phyloP scores from a whole-genome alignment of 768 basidiomycete genomes.

The Pholiota conissans region DNA sequence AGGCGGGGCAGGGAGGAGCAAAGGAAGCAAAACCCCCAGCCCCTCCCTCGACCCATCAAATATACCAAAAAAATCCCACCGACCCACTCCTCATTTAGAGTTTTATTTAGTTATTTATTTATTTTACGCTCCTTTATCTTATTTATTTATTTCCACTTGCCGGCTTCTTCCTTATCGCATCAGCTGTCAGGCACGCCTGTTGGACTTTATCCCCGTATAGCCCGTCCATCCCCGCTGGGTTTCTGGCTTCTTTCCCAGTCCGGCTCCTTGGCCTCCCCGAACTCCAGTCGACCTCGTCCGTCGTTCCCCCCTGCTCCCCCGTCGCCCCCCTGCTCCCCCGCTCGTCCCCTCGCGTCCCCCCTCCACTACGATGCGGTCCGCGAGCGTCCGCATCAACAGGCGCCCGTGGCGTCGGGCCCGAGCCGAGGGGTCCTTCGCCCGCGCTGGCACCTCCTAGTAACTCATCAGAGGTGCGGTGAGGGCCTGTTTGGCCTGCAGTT shows the following conservation, averaged over 20 bases:
- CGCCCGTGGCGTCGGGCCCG: neutral
- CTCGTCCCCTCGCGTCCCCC: neutral
- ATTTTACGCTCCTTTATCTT: neutral
- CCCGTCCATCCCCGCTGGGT: neutral
- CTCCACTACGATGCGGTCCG: neutral
- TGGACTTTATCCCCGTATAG: neutral
- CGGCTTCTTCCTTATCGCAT: neutral
- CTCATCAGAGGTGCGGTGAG: too few relatives aligned
- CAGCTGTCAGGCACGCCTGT: neutral
- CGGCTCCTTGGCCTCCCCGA: neutral
- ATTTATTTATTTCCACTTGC: neutral
- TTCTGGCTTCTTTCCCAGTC: neutral
- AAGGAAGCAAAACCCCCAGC: neutral
- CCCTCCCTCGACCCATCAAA: neutral
- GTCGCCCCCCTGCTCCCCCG: too few relatives aligned
- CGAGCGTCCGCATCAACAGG: neutral
- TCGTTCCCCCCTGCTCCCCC: too few relatives aligned
- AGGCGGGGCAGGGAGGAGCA: neutral
- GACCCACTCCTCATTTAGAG: neutral
- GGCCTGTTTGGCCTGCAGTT: too few relatives aligned
- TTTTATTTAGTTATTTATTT: conserved; percentile 5
- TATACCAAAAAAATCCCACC: neutral
- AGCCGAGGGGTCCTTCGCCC: neutral
- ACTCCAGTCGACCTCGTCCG: too few relatives aligned
- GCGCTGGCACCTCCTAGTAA: neutral